Evolutionary conservation across 1,139 yeast species (phyloP), one percentile per base, ranked within the genome.

Genomic region (Geotrichum bryndzae): DNA sequence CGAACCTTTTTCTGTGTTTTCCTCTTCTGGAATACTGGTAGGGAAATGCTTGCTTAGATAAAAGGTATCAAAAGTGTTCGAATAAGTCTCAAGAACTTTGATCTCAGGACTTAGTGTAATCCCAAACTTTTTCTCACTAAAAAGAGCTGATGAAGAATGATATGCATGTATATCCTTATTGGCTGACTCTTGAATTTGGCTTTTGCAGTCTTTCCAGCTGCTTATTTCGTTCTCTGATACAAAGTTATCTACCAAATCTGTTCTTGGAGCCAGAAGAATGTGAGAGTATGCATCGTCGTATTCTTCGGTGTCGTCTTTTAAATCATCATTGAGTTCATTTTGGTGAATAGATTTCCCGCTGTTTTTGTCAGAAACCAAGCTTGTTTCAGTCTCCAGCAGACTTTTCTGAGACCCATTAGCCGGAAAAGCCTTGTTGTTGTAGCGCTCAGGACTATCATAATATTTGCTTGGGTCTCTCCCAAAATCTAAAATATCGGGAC

Each of bases 341-440:
- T 8, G 7, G 33, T 29, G 25, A n/a, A 48, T 50, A 31, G 56
- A 52, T 56, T 68, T 65, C 8, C 65, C 60, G 25, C 53, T 59
- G 38, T 59, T 54, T 18, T 61, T 61, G 51, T 58, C 50, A 10
- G 33, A 29, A 29, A 29, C 8, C 33, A 29, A 5, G 33, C 33
- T 29, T 29, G 33, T 29, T 29, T 29, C 33, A 8, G 33, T 29
- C 10, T 29, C 33, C 7, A 5, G 33, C 7, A 29, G 33, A 29
- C 7, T 29, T 8, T 29, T 8, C 33, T 29, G 33, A 29, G 7
- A 3, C 33, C 59, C 55, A 25, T 4, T 23, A 10, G n/a, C 27
- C 4, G 27, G 29, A 53, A 4, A 11, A 18, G 8, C 22, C 8
- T 46, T 31, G 31, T 11, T 15, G 22, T 23, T 22, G 33, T 46